Conservation (phyloP, 78 protist species). For the Creolimax fragrantissima region DNA sequence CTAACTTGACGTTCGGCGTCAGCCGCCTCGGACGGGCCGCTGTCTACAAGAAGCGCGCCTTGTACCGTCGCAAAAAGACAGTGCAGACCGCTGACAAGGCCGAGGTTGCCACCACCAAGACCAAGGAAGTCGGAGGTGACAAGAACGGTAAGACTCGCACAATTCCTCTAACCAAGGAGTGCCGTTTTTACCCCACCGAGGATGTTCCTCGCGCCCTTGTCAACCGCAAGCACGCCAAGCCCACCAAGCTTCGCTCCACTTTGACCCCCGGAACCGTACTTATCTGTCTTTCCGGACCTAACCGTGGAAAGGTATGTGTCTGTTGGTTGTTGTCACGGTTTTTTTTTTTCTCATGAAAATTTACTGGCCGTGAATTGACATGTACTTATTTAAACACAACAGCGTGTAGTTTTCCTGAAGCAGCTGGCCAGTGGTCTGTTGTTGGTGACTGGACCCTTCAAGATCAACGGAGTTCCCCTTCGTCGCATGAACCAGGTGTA, state of each 20-base stretch:
- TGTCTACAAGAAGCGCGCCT: constrained; percentile 8
- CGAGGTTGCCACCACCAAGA: constrained; percentile 14
- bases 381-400: too few species aligned
- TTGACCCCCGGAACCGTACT: constrained; percentile 93
- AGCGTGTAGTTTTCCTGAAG: constrained; percentile 89
- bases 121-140: constrained; percentile 20
- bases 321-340: neutral
- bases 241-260: constrained; percentile 66
- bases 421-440: constrained; percentile 85
- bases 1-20: constrained; percentile 1
- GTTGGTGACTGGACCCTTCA: constrained; percentile 94
- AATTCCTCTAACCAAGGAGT: neutral
- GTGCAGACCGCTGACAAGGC: neutral
- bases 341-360: neutral
- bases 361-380: too few species aligned
- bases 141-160: constrained; percentile 18
- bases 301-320: constrained; percentile 67
- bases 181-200: constrained; percentile 38
- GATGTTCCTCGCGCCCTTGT: constrained; percentile 3
- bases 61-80: constrained; percentile 9
- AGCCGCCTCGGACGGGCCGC: constrained; percentile 2
- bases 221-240: constrained; percentile 16
- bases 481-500: constrained; percentile 91
- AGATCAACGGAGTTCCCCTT: constrained; percentile 97
- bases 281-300: constrained; percentile 91